Conservation (phyloP, 169 alveolate species). For the Cryptosporidium sp. region DNA sequence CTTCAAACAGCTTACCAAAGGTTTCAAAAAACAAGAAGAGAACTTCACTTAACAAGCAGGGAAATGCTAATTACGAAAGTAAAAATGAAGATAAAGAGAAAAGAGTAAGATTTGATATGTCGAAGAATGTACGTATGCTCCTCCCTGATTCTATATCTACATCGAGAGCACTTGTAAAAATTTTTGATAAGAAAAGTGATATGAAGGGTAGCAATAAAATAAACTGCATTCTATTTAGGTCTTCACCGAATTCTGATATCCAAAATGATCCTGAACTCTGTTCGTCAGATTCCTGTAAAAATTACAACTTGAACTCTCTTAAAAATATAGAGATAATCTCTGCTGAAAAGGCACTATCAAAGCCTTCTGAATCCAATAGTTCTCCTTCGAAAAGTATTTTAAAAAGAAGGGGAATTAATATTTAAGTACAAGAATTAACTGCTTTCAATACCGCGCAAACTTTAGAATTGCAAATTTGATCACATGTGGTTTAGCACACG, state of each 20-base stretch:
- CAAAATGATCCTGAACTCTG: background rate
- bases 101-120: slow-evolving; percentile 71
- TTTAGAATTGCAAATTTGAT: background rate
- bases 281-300: background rate
- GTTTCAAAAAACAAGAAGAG: slow-evolving; percentile 40
- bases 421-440: background rate
- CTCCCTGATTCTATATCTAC: slow-evolving; percentile 69
- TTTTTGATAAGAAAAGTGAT: slow-evolving; percentile 38
- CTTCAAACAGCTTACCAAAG: slow-evolving; percentile 13
- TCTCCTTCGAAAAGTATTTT: slow-evolving; percentile 59
- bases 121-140: slow-evolving; percentile 62
- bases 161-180: slow-evolving; percentile 46
- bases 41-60: background rate
- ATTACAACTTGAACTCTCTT: background rate
- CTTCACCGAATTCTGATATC: background rate
- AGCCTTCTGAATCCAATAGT: slow-evolving; percentile 35
- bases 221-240: slow-evolving; percentile 43
- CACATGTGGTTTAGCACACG: background rate
- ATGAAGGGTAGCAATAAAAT: slow-evolving; percentile 12
- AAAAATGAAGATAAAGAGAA: slow-evolving; percentile 4
- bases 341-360: slow-evolving; percentile 59
- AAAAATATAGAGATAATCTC: slow-evolving; percentile 37
- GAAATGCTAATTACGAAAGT: background rate
- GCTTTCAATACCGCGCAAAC: background rate
- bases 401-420: slow-evolving; percentile 4